Evolutionary conservation across 768 basidiomycete species (phyloP), one percentile per base, ranked within the genome.

Genomic region (Lactarius quietus): DNA sequence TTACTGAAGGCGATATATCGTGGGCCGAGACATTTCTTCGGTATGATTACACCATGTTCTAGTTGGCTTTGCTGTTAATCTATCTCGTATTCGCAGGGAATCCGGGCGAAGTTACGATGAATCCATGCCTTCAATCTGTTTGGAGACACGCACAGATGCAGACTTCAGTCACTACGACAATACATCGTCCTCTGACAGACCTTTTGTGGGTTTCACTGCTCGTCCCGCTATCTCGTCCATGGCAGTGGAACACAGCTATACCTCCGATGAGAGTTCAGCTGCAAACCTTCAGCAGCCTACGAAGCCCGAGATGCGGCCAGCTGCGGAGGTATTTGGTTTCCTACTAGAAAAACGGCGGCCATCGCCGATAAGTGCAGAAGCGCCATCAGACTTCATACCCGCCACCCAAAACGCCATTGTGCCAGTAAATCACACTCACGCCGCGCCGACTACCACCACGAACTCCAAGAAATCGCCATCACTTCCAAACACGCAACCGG

Each of bases 11-110:
- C 8, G 90, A 92, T 69, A 90, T 93, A 61, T 92, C 90, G 2
- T 93, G 90, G 90, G 90, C 90, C 15, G 90, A 93, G 76, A 82
- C 83, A 51, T 86, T 84, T 74, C 78, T 92, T 60, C 83, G 81
- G 90, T 91, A 69, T 29, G 63, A 26, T 8, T 7, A 14, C 26
- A 31, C 23, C 23, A 26, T 31, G 54, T 29, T 35, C 18, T 20
- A 48, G 18, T 29, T 48, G 20, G 35, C 6, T 26, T 35, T 17
- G 51, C 26, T 2, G 36, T 23, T 68, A 33, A 67, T 33, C 15
- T 36, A 39, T 29, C n/a, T 12, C 58, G 31, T 15, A 28, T 23
- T 45, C 59, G 6, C 65, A 85, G 83, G 14, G 83, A 84, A 72
- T 79, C 78, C 26, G 80, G 81, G 51, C 74, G 72, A 43, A 73